Base-by-base conservation (phyloP, 202 grass and related monocot species). In the Zoysia matrella region DNA sequence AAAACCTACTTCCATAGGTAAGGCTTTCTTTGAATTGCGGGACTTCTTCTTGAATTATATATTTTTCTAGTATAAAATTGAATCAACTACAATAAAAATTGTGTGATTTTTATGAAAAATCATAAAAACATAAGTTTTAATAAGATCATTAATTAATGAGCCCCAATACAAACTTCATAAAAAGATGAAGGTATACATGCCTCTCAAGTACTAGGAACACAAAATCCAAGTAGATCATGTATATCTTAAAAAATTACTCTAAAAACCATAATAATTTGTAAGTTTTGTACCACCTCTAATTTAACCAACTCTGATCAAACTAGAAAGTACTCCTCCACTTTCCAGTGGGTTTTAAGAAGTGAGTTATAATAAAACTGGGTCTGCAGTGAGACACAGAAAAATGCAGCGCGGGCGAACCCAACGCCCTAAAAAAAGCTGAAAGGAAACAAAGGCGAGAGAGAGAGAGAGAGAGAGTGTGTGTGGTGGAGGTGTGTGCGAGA, bases 341-440 rank as follows among this genome's bases (percentile, higher is more conserved):
- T 80, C 54, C 15, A 44, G 11, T 84, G n/a, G 18, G 49, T 74
- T 60, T 65, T 10, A 8, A 80, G 64, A 79, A 30, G 22, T 30
- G 22, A 30, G 22, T 30, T 30, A 30, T 52, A 50, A 50, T 44
- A 36, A 76, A 65, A 72, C 11, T 14, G 15, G 36, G 4, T 41
- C 48, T 55, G 48, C n/a, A 46, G 45, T 4, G 13, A 6, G 61
- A 22, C 49, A 30, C 49, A 30, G 8, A 66, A 55, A 47, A 82
- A 77, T 5, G 8, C 69, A 75, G 76, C 42, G 86, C 41, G 62
- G 62, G 14, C 63, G 76, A 84, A 84, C 80, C 75, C 63, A 75
- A 79, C 81, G 13, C 75, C 75, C 76, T 49, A 88, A 88, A 84
- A 79, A 45, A 79, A 74, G 77, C 60, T 70, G 73, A 61, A 56